Evolutionary conservation across 1,284 basidiomycete genomes (phyloP), one percentile per base, ranked within the genome.

Genomic region (Clitocybe nebularis): DNA sequence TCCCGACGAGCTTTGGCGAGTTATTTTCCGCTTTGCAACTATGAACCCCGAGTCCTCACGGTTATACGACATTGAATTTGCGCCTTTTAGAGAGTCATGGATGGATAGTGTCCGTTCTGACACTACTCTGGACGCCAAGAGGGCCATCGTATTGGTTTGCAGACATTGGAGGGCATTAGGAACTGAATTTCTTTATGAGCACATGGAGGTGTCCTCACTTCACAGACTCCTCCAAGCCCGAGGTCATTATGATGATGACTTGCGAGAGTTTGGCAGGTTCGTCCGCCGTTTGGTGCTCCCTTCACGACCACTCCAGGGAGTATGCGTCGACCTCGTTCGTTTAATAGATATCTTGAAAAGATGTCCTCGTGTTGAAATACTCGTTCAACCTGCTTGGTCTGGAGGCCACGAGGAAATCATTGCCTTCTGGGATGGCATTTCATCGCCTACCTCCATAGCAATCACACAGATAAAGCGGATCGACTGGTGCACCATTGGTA

Each of bases 21-120:
- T 33, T 4, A 25, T 41, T 16, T 41, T 41, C 22, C 39, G 39
- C 9, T 33, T 41, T 24, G 39, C 39, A 14, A 41, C 39, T n/a
- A 24, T 34, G 3, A 32, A 28, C n/a, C 28, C 29, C 2, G 26
- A 41, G 4, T 33, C 39, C 7, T 14, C 14, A 8, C 20, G n/a
- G 10, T 17, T 41, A 3, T 41, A 41, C 14, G 39, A 41, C 30
- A 14, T 30, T 8, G 29, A 33, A 9, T 41, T 32, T 22, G 14
- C 28, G 17, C 30, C 29, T 7, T 41, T 41, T 13, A 6, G 39
- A n/a, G 30, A 41, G 14, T 41, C 39, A 9, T 41, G 39, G 39
- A 8, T 33, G 7, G 39, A 41, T 11, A 13, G 16, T 13, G 29
- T 33, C 28, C 13, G 4, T 14, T 22, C 14, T 6, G 39, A 41